Conservation (phyloP, 2,329 filamentous ascomycete genomes). For the Monosporascus sp. region DNA sequence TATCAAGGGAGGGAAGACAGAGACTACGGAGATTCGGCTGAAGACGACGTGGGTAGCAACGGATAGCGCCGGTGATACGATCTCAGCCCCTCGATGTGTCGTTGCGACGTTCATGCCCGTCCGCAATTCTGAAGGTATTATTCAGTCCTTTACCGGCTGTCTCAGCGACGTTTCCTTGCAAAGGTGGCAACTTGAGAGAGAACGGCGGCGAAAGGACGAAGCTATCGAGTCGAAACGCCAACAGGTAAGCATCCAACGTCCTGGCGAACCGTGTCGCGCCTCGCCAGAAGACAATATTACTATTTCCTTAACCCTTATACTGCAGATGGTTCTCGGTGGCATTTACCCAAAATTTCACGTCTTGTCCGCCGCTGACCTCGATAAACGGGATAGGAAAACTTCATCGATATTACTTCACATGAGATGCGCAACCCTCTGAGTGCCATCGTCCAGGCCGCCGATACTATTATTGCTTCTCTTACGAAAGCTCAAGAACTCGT, state of each 20-base stretch:
- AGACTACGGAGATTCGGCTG: slow-evolving; percentile 45
- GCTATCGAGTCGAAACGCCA: slow-evolving; percentile 58
- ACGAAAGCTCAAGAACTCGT: slow-evolving; percentile 38
- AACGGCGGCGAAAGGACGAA: slow-evolving; percentile 39
- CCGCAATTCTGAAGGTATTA: slow-evolving; percentile 38
- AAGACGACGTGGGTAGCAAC: slow-evolving; percentile 42
- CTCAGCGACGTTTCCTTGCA: slow-evolving; percentile 45
- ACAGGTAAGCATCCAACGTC: slow-evolving; percentile 35
- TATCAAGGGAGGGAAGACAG: slow-evolving; percentile 34
- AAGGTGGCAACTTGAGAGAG: slow-evolving; percentile 47
- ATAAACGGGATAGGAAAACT: slow-evolving; percentile 50
- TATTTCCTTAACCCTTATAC: neutral
- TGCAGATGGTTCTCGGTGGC: neutral
- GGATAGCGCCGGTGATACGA: slow-evolving; percentile 38
- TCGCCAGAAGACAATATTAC: neutral
- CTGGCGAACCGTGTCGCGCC: neutral
- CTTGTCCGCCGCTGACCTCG: neutral
- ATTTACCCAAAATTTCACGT: neutral
- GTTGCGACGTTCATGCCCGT: slow-evolving; percentile 48
- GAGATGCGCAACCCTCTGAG: slow-evolving; percentile 71
- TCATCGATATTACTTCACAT: slow-evolving; percentile 72
- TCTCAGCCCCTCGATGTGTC: slow-evolving; percentile 43
- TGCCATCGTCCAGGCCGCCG: slow-evolving; percentile 69
- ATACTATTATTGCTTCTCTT: slow-evolving; percentile 58
- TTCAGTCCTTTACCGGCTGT: slow-evolving; percentile 46